A percentile compares a stretch with the other conserved stretches of the same genome.
Conservation (phyloP, 177 flowering plant species). For the Vitis hybrid region DNA sequence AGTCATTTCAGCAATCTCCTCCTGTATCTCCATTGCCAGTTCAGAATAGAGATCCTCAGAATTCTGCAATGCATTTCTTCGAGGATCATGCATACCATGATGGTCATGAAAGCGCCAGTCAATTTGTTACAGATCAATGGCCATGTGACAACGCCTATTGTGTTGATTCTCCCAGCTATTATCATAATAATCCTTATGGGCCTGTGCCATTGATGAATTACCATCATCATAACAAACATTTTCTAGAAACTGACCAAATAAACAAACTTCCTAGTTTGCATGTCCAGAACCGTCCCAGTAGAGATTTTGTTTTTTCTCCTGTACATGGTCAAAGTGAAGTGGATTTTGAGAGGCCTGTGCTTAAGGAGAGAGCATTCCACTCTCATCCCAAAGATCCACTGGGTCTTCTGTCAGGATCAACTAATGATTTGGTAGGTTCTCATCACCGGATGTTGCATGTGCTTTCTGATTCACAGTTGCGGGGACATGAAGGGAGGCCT, state of each 20-base stretch:
- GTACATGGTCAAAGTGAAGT: constrained; percentile 24
- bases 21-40: constrained; percentile 33
- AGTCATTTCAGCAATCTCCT: constrained; percentile 37
- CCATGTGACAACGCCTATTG: constrained; percentile 19
- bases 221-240: constrained; percentile 17
- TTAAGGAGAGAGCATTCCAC: constrained; percentile 35
- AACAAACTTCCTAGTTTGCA: constrained; percentile 13
- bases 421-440: constrained; percentile 20
- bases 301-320: constrained; percentile 26
- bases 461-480: constrained; percentile 44
- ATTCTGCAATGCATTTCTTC: constrained; percentile 21
- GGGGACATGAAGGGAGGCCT: constrained; percentile 12
- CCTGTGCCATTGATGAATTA: constrained; percentile 20
- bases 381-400: constrained; percentile 29
- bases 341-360: constrained; percentile 22
- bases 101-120: constrained; percentile 19
- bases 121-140: constrained; percentile 12
- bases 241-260: constrained; percentile 21
- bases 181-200: constrained; percentile 21
- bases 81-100: constrained; percentile 25
- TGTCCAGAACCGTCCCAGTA: constrained; percentile 29
- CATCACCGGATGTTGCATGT: constrained; percentile 34
- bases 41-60: constrained; percentile 23
- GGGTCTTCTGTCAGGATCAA: constrained; percentile 12
- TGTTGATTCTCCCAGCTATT: constrained; percentile 19